Conservation (phyloP, 2,329 filamentous ascomycete genomes). For the Pseudohalonectria lignicola region DNA sequence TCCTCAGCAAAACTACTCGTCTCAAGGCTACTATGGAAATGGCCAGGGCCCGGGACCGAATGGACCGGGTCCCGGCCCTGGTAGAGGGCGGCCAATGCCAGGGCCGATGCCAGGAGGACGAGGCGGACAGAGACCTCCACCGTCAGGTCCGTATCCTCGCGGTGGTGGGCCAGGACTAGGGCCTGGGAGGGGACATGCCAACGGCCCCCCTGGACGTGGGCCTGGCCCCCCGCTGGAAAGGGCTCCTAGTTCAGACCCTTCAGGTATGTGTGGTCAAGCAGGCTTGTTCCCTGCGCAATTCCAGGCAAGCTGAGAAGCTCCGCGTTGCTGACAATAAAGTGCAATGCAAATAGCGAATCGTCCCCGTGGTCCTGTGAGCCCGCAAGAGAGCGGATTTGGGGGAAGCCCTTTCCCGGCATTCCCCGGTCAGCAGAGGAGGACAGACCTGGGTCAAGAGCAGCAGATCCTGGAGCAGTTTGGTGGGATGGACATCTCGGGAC, state of each 20-base stretch:
- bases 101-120: slow-evolving; percentile 20
- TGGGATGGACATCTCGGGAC: slow-evolving; percentile 23
- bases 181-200: slow-evolving; percentile 20
- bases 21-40: slow-evolving; percentile 33
- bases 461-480: slow-evolving; percentile 29
- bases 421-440: slow-evolving; percentile 25
- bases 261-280: slow-evolving; percentile 28
- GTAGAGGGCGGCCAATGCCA: slow-evolving; percentile 28
- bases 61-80: slow-evolving; percentile 16
- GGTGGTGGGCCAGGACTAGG: slow-evolving; percentile 18
- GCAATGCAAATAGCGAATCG: slow-evolving; percentile 10
- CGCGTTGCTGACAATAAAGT: no score
- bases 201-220: slow-evolving; percentile 19
- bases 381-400: slow-evolving; percentile 22
- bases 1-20: slow-evolving; percentile 27
- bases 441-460: slow-evolving; percentile 27
- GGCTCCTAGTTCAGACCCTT: slow-evolving; percentile 26
- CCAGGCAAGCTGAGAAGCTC: no score
- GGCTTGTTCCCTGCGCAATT: no score
- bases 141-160: slow-evolving; percentile 25
- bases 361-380: slow-evolving; percentile 8
- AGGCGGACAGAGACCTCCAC: slow-evolving; percentile 27
- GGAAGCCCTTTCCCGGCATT: slow-evolving; percentile 30
- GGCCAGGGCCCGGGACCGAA: slow-evolving; percentile 11
- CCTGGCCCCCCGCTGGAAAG: slow-evolving; percentile 22